phyloP scores from a whole-genome alignment of 1,139 yeast species.

The Diutina mesorugosa region DNA sequence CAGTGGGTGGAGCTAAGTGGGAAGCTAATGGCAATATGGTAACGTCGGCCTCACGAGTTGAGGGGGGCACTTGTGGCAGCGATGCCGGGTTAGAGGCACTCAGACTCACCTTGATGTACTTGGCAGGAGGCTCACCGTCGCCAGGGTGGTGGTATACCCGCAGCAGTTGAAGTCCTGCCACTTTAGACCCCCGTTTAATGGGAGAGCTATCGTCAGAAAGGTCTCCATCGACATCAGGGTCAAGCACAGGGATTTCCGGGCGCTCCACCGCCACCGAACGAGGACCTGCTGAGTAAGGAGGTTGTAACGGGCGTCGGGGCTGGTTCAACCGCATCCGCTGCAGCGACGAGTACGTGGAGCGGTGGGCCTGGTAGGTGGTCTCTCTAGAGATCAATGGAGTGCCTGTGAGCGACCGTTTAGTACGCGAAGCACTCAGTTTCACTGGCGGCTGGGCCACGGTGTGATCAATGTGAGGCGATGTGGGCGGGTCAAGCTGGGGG shows the following conservation, averaged over 20 bases:
- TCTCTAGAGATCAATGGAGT: background rate
- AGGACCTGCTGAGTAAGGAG: background rate
- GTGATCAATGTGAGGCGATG: background rate
- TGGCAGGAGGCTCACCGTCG: background rate
- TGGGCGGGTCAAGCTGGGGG: background rate
- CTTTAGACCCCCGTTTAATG: background rate
- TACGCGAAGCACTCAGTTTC: background rate
- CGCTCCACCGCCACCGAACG: background rate
- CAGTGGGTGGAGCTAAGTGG: background rate
- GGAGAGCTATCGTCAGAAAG: background rate
- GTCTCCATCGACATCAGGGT: background rate
- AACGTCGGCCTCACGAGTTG: background rate
- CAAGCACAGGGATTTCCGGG: background rate
- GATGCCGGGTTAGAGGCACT: background rate
- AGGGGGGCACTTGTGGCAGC: background rate
- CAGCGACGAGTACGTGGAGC: background rate
- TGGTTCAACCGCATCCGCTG: background rate
- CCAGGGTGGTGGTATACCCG: background rate
- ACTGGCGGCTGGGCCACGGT: background rate
- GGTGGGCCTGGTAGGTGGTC: background rate
- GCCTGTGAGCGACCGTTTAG: background rate
- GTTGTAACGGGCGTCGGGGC: background rate
- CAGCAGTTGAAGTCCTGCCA: background rate
- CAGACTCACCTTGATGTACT: background rate
- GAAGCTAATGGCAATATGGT: background rate